A percentile compares a stretch with the other conserved stretches of the same genome.
Conservation (phyloP, 2,329 filamentous ascomycete species). For the Pyricularia grisea region DNA sequence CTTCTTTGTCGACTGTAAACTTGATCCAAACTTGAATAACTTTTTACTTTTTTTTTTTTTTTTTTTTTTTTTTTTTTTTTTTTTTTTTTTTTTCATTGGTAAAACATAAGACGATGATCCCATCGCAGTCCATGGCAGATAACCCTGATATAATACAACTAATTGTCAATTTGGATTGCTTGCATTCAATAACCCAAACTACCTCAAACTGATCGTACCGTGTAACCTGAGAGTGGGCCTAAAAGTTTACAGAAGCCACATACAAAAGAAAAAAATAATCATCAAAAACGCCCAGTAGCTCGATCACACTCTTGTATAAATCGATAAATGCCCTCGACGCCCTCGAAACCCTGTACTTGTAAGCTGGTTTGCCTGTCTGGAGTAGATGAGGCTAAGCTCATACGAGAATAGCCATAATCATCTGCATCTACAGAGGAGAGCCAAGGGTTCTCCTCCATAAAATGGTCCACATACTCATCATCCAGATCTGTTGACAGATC, state of each 20-base stretch:
- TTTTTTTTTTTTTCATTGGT: too few species aligned
- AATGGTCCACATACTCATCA: constrained; percentile 31
- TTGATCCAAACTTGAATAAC: too few species aligned
- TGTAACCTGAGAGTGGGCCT: neutral
- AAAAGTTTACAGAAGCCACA: neutral
- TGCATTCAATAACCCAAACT: neutral
- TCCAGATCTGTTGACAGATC: constrained; percentile 19
- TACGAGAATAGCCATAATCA: constrained; percentile 37
- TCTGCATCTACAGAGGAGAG: constrained; percentile 23
- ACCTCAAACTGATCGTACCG: neutral
- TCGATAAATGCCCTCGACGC: constrained; percentile 46
- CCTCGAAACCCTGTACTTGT: constrained; percentile 40
- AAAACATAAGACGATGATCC: too few species aligned
- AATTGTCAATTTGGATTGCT: neutral
- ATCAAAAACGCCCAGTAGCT: constrained; percentile 8
- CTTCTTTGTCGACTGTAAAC: too few species aligned
- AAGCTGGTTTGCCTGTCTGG: constrained; percentile 16
- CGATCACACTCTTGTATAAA: constrained; percentile 51
- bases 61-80: too few species aligned
- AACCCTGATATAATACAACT: too few species aligned
- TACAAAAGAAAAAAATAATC: constrained; percentile 5
- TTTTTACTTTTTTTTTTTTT: too few species aligned
- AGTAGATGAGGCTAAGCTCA: constrained; percentile 13
- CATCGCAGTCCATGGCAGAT: too few species aligned
- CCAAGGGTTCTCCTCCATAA: constrained; percentile 37